Evolutionary conservation across 129 eudicot species (phyloP).

Genomic region (Chrysanthemum seticuspe): DNA sequence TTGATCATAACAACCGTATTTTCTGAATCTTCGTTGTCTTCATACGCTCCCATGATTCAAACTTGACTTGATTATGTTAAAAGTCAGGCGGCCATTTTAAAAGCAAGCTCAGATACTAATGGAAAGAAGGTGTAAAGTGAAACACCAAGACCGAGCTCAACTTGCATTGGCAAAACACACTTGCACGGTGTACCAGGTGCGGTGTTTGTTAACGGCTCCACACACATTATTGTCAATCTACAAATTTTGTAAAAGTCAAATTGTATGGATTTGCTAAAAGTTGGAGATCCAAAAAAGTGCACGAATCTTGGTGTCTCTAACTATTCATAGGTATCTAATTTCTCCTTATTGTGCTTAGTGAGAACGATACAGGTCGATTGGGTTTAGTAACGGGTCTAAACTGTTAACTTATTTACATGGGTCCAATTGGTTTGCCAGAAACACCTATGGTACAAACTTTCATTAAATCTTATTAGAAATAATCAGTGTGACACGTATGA

Average conservation of each 20-base stretch:
- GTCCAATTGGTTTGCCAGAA: no score
- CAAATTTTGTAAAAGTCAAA: constrained; percentile 20
- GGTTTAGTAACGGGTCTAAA: no score
- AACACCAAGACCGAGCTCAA: constrained; percentile 61
- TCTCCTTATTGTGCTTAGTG: no score
- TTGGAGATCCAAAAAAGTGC: no score
- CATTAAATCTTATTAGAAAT: no score
- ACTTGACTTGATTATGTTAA: constrained; percentile 79
- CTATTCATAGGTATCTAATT: no score
- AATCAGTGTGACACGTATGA: no score
- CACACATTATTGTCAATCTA: constrained; percentile 66
- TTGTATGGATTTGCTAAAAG: constrained; percentile 10
- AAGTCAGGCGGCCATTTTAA: constrained; percentile 63
- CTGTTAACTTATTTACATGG: no score
- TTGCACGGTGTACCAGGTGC: constrained; percentile 78
- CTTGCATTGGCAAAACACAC: constrained; percentile 80
- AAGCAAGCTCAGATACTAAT: constrained; percentile 82
- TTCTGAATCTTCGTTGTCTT: constrained; percentile 64
- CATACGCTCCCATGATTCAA: constrained; percentile 90
- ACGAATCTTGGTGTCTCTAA: no score
- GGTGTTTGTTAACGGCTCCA: constrained; percentile 64
- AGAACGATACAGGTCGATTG: no score
- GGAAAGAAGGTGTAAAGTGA: constrained; percentile 83
- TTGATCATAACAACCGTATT: constrained; percentile 69
- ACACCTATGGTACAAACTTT: no score